Base-by-base conservation (phyloP, 768 basidiomycete species). In the Kwoniella europaea region DNA sequence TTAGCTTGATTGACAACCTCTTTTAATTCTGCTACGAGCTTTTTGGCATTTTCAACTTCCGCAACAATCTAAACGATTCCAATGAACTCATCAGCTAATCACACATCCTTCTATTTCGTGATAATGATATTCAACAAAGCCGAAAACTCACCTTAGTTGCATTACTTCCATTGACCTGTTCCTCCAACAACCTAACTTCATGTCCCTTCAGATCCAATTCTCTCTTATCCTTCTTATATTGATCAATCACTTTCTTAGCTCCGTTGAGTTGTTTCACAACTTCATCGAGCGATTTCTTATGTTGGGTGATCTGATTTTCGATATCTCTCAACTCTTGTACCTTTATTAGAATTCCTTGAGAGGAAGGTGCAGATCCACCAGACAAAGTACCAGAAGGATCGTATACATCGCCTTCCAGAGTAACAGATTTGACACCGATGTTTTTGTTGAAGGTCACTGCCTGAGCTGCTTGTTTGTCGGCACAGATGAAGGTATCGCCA, bases 381-480 rank as follows among this genome's bases (percentile, higher is more conserved):
- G 90, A 92, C 20, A 99, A 88, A 0, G 92, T 95, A 7, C 96
- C 96, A 9, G 91, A 91, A 2, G 97, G 96, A 72, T 99, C 97
- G 82, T 99, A 98, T 12, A 97, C 89, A 78, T 98, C 97, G 2
- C 97, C 97, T 2, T 93, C 91, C 22, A 97, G 86, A 7, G 97
- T 99, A 58, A 98, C 94, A 10, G 92, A 94, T 62, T 90, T 90
- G 60, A 92, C 89, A 10, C 88, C 86, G 22, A 87, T 86, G 15
- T 91, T 87, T 10, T 88, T 86, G 66, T 89, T 86, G 86, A 98
- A 98, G 0, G 97, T 97, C 54, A 97, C 92, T 0, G 85, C 84
- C 80, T 93, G 93, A 0, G 97, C 97, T 0, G 94, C 87, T 20
- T 90, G 90, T 2, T 94, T 88, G 75, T 96, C 93, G 59, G 90